These are phyloP conservation scores for Starmerella potacharoeniae DNA, from an alignment of 805 yeast species.

Conservation along the genomic window DNA sequence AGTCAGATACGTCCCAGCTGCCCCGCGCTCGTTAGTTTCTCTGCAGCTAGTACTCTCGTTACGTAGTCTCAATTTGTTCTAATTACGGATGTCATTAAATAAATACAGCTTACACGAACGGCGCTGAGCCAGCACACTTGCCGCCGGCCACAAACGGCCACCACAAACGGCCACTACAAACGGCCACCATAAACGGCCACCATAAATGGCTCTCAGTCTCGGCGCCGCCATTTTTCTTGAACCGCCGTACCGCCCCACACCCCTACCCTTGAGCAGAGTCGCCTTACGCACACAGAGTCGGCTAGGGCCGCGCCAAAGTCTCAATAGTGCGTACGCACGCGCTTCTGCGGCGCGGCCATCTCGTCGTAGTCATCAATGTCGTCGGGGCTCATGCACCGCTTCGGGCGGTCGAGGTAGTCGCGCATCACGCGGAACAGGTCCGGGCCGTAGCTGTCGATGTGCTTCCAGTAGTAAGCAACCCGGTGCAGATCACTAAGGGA, in stretches of 20 bases:
- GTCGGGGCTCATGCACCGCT: conserved; percentile 13
- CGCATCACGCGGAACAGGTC: conserved; percentile 23
- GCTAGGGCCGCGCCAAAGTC: too few species aligned
- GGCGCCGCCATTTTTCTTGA: too few species aligned
- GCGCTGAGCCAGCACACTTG: too few species aligned
- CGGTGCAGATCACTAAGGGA: conserved; percentile 21
- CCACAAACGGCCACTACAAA: too few species aligned
- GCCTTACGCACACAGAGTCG: too few species aligned
- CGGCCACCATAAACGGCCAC: too few species aligned
- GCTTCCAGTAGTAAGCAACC: conserved; percentile 26
- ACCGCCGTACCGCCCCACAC: too few species aligned
- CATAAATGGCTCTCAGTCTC: too few species aligned
- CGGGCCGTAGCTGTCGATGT: conserved; percentile 25
- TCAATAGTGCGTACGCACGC: conserved; percentile 8
- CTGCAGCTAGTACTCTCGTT: conserved; percentile 1
- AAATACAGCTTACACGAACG: too few species aligned
- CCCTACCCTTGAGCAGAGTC: too few species aligned
- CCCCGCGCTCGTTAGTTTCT: neutral
- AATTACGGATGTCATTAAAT: neutral
- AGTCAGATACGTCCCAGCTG: neutral
- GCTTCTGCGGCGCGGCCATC: neutral
- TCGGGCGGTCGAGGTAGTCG: conserved; percentile 21
- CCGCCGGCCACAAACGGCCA: too few species aligned
- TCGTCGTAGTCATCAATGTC: neutral
- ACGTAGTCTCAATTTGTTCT: neutral